These are phyloP conservation scores for Colletotrichum godetiae DNA, from an alignment of 2,329 filamentous ascomycete species.

Conservation along the genomic window DNA sequence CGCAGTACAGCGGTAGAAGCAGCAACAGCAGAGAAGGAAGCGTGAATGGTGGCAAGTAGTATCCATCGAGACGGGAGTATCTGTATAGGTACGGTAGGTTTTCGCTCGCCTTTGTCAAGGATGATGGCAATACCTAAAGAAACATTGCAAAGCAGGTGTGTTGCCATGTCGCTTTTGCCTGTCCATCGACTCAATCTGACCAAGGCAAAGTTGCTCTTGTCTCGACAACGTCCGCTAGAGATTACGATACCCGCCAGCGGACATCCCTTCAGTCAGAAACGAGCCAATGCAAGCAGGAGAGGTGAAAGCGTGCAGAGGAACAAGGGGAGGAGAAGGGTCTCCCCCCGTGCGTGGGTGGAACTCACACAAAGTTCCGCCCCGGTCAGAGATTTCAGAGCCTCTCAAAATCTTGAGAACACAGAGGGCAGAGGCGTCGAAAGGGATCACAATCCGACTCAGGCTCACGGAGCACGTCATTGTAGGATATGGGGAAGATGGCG, in stretches of 20 bases:
- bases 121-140: background rate
- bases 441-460: background rate
- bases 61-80: background rate
- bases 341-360: background rate
- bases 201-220: background rate
- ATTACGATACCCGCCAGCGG: slow-evolving; percentile 21
- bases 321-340: background rate
- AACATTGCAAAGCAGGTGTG: background rate
- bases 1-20: no score
- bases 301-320: background rate
- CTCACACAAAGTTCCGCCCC: background rate
- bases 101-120: background rate
- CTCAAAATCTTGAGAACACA: background rate
- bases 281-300: background rate
- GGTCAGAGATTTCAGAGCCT: slow-evolving; percentile 9
- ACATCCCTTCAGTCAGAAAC: background rate
- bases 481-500: slow-evolving; percentile 10
- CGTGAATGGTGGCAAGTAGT: background rate
- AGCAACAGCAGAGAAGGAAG: no score
- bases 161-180: background rate
- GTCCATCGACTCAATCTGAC: background rate
- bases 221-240: background rate
- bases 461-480: slow-evolving; percentile 26
- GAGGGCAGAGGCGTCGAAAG: background rate
- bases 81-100: no score